Conservation (phyloP, 164 flowering plant genomes). For the Sedum album region DNA sequence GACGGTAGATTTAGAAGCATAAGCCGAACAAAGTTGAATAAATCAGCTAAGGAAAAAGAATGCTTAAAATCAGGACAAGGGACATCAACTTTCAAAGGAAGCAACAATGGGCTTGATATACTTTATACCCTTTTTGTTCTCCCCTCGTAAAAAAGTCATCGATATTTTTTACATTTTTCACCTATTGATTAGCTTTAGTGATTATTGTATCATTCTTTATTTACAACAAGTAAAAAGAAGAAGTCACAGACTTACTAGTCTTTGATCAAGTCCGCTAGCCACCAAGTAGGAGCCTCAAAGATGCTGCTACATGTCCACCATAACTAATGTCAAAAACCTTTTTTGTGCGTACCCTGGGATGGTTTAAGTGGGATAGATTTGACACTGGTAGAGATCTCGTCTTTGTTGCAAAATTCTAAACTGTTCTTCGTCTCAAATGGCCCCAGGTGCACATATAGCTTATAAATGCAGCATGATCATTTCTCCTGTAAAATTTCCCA, state of each 20-base stretch:
- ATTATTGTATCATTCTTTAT: background rate
- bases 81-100: background rate
- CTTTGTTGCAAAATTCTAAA: too few species aligned
- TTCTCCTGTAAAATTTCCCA: too few species aligned
- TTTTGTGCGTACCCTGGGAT: background rate
- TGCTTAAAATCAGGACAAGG: background rate
- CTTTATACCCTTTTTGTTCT: conserved; percentile 4
- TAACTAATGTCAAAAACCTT: background rate
- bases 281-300: background rate
- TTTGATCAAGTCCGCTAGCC: background rate
- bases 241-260: conserved; percentile 1
- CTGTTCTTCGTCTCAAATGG: too few species aligned
- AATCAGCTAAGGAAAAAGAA: background rate
- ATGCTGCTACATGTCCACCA: background rate
- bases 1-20: background rate
- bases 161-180: background rate
- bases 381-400: too few species aligned
- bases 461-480: too few species aligned
- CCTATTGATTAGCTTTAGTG: background rate
- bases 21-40: background rate
- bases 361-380: background rate
- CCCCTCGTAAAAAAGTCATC: background rate
- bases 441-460: too few species aligned
- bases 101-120: conserved; percentile 1
- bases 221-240: background rate